phyloP scores from a whole-genome alignment of 257 asterid genomes.

The Solanum chilense region DNA sequence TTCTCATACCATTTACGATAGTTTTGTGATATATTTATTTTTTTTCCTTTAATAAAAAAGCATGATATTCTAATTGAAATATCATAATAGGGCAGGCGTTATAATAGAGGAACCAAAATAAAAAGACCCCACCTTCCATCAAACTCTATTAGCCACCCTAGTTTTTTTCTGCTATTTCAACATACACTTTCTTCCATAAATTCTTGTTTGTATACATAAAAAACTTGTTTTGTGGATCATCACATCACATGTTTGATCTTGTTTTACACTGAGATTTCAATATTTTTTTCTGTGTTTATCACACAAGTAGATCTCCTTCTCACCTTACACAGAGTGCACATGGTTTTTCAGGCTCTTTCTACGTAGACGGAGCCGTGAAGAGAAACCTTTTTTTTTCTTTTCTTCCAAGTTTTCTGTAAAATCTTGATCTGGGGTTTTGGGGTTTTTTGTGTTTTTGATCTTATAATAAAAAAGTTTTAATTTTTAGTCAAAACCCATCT shows the following conservation, averaged over 20 bases:
- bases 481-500: not conserved
- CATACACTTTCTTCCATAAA: not conserved
- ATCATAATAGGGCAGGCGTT: not conserved
- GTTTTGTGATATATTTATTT: too few relatives aligned
- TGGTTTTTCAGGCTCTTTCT: not conserved
- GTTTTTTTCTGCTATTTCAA: not conserved
- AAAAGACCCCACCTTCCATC: not conserved
- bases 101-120: not conserved
- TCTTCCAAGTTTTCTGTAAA: not conserved
- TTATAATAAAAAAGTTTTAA: not conserved
- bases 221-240: not conserved
- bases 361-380: not conserved
- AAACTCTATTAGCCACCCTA: not conserved
- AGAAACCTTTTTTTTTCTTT: not conserved
- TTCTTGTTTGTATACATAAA: too few relatives aligned
- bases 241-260: not conserved
- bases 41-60: too few relatives aligned
- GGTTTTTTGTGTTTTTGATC: not conserved
- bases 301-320: not conserved
- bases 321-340: not conserved
- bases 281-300: not conserved
- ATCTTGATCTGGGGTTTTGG: slow-evolving; percentile 4
- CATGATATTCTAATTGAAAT: not conserved
- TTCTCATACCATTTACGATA: too few relatives aligned
- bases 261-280: not conserved